Percentiles rank a stretch among this genome's conserved stretches.
Conservation (phyloP, 768 basidiomycete genomes). For the Boletus pseudopeckii region DNA sequence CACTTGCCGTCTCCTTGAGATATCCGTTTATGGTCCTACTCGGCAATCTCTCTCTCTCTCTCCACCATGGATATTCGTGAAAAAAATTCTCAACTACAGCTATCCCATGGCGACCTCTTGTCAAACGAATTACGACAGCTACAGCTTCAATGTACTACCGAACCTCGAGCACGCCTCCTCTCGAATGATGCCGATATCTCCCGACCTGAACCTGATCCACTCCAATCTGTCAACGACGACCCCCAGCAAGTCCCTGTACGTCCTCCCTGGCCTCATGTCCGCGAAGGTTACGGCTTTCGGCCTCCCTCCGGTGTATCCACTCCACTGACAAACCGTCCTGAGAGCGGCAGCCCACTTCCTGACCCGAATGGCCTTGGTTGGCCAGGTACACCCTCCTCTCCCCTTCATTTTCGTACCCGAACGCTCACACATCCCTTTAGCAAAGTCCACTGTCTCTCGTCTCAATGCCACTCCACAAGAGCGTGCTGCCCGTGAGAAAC, state of each 20-base stretch:
- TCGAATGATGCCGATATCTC: slow-evolving; percentile 9
- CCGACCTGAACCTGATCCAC: slow-evolving; percentile 2
- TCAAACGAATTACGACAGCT: slow-evolving; percentile 48
- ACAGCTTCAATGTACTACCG: slow-evolving; percentile 28
- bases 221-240: slow-evolving; percentile 8
- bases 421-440: slow-evolving; percentile 37
- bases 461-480: slow-evolving; percentile 78
- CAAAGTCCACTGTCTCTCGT: slow-evolving; percentile 85
- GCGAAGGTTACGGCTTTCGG: slow-evolving; percentile 84
- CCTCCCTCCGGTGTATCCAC: slow-evolving; percentile 64
- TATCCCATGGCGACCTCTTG: slow-evolving; percentile 39
- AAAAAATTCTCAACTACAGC: not conserved
- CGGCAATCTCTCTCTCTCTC: not conserved
- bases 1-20: slow-evolving; percentile 16
- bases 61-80: not conserved
- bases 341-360: slow-evolving; percentile 35
- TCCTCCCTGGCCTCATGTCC: slow-evolving; percentile 37
- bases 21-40: slow-evolving; percentile 26
- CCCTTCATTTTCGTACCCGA: slow-evolving; percentile 2
- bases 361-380: slow-evolving; percentile 82
- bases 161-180: not conserved
- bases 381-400: slow-evolving; percentile 61
- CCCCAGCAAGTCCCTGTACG: slow-evolving; percentile 16
- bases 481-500: slow-evolving; percentile 65
- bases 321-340: slow-evolving; percentile 40